phyloP scores from a whole-genome alignment of 2,329 filamentous ascomycete species.

The Calonectria fujianensis region DNA sequence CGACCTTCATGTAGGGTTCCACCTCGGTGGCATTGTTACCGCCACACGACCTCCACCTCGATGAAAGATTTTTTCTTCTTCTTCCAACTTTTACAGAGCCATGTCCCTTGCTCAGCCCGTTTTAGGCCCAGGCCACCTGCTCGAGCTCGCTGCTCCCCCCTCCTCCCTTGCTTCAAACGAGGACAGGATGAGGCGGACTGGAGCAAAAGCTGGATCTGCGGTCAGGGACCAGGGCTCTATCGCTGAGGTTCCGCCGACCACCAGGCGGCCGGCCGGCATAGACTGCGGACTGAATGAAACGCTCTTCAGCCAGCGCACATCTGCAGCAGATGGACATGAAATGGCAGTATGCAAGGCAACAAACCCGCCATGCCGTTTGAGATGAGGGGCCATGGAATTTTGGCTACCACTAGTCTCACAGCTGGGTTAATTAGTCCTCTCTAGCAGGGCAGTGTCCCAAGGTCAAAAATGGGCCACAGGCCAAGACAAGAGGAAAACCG shows the following conservation, averaged over 20 bases:
- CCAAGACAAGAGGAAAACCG: neutral
- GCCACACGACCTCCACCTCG: conserved; percentile 54
- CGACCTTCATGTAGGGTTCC: conserved; percentile 50
- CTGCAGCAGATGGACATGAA: conserved; percentile 40
- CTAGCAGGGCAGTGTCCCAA: neutral
- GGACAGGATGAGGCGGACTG: conserved; percentile 49
- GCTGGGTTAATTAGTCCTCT: conserved; percentile 5
- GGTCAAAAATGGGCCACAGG: neutral
- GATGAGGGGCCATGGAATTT: conserved; percentile 19
- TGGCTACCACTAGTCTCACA: conserved; percentile 2
- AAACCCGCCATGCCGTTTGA: neutral
- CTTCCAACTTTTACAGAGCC: conserved; percentile 38
- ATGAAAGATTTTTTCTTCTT: conserved; percentile 51
- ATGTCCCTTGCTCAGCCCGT: conserved; percentile 42
- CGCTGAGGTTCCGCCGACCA: conserved; percentile 34
- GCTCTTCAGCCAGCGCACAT: conserved; percentile 39
- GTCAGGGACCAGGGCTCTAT: conserved; percentile 52
- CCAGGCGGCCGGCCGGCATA: conserved; percentile 41
- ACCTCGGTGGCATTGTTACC: conserved; percentile 53
- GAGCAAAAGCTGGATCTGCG: conserved; percentile 53
- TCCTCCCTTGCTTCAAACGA: conserved; percentile 32
- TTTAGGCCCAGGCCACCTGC: conserved; percentile 44
- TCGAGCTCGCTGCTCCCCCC: conserved; percentile 37
- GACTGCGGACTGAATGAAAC: conserved; percentile 37
- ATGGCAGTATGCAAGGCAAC: conserved; percentile 19